These are phyloP conservation scores for Ascobolus immersus DNA, from an alignment of 495 filamentous ascomycete genomes.

Conservation along the genomic window DNA sequence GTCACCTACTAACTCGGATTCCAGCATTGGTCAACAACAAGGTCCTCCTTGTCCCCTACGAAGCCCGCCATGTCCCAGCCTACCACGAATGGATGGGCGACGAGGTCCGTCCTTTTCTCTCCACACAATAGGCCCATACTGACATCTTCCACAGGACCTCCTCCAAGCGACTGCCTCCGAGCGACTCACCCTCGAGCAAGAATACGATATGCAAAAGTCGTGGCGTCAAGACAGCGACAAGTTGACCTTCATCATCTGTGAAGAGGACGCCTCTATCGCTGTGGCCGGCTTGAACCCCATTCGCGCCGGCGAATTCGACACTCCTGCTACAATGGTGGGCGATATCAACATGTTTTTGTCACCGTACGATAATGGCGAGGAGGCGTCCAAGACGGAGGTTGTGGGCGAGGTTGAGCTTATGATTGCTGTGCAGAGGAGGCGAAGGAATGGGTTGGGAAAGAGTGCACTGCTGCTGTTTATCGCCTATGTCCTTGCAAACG, in stretches of 20 bases:
- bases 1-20: background rate
- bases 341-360: conserved; percentile 68
- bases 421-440: conserved; percentile 38
- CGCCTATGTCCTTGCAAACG: conserved; percentile 29
- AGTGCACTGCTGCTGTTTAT: conserved; percentile 43
- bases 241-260: conserved; percentile 52
- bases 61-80: conserved; percentile 45
- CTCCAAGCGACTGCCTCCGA: conserved; percentile 67
- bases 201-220: conserved; percentile 59
- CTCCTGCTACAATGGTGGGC: conserved; percentile 39
- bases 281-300: conserved; percentile 25
- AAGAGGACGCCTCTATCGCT: too few relatives aligned
- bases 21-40: conserved; percentile 8
- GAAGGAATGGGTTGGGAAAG: conserved; percentile 38
- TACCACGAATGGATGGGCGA: conserved; percentile 89
- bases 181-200: conserved; percentile 45
- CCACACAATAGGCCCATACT: too few relatives aligned
- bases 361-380: conserved; percentile 22
- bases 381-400: conserved; percentile 16
- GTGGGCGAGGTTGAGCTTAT: conserved; percentile 71
- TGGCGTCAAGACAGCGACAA: conserved; percentile 60
- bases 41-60: conserved; percentile 62
- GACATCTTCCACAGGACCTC: conserved; percentile 33
- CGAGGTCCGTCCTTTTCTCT: conserved; percentile 30
- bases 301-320: conserved; percentile 23